Evolutionary conservation across 2,329 filamentous ascomycete genomes (phyloP).

Genomic region (Annulohypoxylon truncatum): DNA sequence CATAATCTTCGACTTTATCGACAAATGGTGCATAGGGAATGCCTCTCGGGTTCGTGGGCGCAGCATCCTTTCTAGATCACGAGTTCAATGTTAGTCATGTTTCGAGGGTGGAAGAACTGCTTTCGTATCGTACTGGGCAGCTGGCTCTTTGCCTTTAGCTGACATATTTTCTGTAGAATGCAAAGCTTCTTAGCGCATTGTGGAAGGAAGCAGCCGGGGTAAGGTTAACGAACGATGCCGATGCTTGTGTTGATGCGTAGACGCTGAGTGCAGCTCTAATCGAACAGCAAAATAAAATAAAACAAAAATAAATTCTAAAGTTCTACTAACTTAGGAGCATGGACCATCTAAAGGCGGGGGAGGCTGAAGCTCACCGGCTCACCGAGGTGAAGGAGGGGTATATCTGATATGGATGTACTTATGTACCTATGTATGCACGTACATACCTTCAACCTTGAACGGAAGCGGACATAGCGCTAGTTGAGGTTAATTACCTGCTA

Average conservation of each 20-base stretch:
- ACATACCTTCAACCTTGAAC: background rate
- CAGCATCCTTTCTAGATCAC: slow-evolving; percentile 59
- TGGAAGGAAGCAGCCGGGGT: background rate
- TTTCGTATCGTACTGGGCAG: slow-evolving; percentile 32
- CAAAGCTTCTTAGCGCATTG: slow-evolving; percentile 15
- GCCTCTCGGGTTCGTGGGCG: slow-evolving; percentile 80
- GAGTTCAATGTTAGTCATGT: slow-evolving; percentile 19
- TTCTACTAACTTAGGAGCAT: slow-evolving; percentile 22
- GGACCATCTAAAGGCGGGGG: slow-evolving; percentile 35
- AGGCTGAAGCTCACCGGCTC: slow-evolving; percentile 31
- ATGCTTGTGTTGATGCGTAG: background rate
- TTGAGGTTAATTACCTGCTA: too few species aligned
- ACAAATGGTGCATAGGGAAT: slow-evolving; percentile 88
- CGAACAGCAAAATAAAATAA: slow-evolving; percentile 10
- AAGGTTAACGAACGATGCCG: background rate
- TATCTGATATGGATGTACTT: background rate
- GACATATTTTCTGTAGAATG: slow-evolving; percentile 36
- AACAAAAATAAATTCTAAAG: background rate
- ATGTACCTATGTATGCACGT: background rate
- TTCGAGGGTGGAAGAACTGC: background rate
- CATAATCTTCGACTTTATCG: slow-evolving; percentile 89
- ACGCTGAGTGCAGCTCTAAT: slow-evolving; percentile 16
- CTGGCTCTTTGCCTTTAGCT: slow-evolving; percentile 43
- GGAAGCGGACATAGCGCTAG: background rate
- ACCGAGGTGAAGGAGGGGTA: slow-evolving; percentile 38